A percentile compares a stretch with the other conserved stretches of the same genome.
phyloP scores from a whole-genome alignment of 1,284 basidiomycete genomes.

The Dichomitus squalens region DNA sequence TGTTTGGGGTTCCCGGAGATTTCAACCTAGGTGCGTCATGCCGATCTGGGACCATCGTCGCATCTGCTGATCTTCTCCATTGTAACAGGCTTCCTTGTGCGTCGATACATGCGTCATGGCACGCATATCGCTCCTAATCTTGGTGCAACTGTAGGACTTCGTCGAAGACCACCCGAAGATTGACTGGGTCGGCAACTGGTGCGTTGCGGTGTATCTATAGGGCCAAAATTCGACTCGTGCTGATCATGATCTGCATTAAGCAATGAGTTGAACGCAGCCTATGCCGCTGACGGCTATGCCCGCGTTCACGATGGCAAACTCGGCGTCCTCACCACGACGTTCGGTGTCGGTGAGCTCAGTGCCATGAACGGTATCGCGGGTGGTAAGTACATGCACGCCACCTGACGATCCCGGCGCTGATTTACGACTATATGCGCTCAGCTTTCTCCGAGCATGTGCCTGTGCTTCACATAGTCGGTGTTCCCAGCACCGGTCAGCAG shows the following conservation, averaged over 20 bases:
- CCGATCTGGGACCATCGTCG: neutral
- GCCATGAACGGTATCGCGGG: slow-evolving; percentile 83
- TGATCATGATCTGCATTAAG: slow-evolving; percentile 37
- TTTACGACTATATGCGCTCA: slow-evolving; percentile 27
- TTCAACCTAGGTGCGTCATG: slow-evolving; percentile 76
- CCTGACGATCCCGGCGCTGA: neutral
- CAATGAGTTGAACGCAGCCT: slow-evolving; percentile 87
- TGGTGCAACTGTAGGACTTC: slow-evolving; percentile 58
- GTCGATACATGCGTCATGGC: slow-evolving; percentile 18
- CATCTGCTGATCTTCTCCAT: neutral
- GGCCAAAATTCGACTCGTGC: too few relatives aligned
- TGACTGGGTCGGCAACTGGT: slow-evolving; percentile 92
- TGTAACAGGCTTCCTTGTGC: slow-evolving; percentile 53
- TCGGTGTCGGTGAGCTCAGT: slow-evolving; percentile 89
- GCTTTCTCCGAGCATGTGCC: slow-evolving; percentile 90
- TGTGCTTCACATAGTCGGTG: slow-evolving; percentile 89
- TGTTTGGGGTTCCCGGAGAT: slow-evolving; percentile 93
- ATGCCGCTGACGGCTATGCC: slow-evolving; percentile 95
- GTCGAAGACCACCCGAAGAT: slow-evolving; percentile 82
- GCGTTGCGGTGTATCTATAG: slow-evolving; percentile 5
- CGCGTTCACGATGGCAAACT: slow-evolving; percentile 76
- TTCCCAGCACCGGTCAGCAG: slow-evolving; percentile 77
- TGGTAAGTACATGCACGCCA: slow-evolving; percentile 37
- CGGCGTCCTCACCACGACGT: slow-evolving; percentile 83
- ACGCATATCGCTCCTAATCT: neutral